Evolutionary conservation across 305 asterid genomes (phyloP).

Genomic region (Rubia tinctorum): DNA sequence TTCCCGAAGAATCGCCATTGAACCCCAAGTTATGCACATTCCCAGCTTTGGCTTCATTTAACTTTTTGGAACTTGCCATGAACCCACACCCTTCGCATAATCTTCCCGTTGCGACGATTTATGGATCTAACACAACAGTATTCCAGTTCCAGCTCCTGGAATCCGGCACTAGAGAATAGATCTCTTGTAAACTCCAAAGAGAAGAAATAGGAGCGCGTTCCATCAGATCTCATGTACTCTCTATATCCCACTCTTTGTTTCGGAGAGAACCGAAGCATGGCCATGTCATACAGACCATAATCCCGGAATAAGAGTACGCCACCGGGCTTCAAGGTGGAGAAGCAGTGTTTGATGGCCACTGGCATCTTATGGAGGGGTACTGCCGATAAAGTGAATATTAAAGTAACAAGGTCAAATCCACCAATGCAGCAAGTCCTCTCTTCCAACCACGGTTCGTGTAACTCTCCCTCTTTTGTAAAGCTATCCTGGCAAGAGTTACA

Average conservation of each 20-base stretch:
- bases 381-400: slow-evolving; percentile 94
- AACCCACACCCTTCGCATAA: slow-evolving; percentile 78
- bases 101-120: slow-evolving; percentile 67
- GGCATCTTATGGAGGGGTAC: slow-evolving; percentile 69
- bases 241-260: slow-evolving; percentile 70
- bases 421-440: slow-evolving; percentile 57
- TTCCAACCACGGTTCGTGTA: slow-evolving; percentile 22
- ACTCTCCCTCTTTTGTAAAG: slow-evolving; percentile 30
- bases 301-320: slow-evolving; percentile 85
- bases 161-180: slow-evolving; percentile 61
- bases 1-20: not conserved
- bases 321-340: slow-evolving; percentile 77
- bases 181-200: slow-evolving; percentile 58
- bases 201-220: slow-evolving; percentile 91
- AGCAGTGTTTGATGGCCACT: slow-evolving; percentile 59
- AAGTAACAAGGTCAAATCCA: slow-evolving; percentile 78
- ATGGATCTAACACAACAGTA: slow-evolving; percentile 70
- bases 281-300: slow-evolving; percentile 94
- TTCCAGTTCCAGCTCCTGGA: slow-evolving; percentile 72
- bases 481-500: slow-evolving; percentile 45
- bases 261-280: slow-evolving; percentile 85
- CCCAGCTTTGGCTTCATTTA: not conserved
- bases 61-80: slow-evolving; percentile 80
- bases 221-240: slow-evolving; percentile 86
- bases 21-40: not conserved